These are phyloP conservation scores for Leccinellum luteum DNA, from an alignment of 768 basidiomycete genomes.

Conservation along the genomic window DNA sequence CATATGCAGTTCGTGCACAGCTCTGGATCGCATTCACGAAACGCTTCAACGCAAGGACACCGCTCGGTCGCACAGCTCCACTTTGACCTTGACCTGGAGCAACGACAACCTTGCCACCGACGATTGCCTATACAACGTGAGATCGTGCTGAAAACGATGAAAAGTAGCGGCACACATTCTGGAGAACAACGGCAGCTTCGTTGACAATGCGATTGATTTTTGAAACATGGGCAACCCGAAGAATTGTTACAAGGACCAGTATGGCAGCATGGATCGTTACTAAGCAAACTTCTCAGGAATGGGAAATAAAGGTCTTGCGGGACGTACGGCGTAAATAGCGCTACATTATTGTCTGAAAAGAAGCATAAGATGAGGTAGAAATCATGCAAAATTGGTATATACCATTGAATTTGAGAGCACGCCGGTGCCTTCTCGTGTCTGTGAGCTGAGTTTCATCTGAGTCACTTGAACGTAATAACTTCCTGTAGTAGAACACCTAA, in stretches of 20 bases:
- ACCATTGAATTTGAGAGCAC: conserved; percentile 22
- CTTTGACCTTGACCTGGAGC: conserved; percentile 28
- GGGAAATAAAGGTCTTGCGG: not conserved
- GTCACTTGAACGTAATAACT: conserved; percentile 5
- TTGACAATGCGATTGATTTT: conserved; percentile 52
- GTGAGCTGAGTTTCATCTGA: not conserved
- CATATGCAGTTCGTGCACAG: conserved; percentile 53
- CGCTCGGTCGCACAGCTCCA: conserved; percentile 36
- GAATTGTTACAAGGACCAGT: conserved; percentile 48
- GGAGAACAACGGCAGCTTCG: conserved; percentile 50
- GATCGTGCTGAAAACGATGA: not conserved
- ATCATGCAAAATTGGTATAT: not conserved
- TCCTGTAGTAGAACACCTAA: conserved; percentile 25
- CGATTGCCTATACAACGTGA: conserved; percentile 42
- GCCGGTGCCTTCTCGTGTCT: conserved; percentile 8
- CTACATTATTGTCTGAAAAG: conserved; percentile 15
- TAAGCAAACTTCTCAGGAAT: conserved; percentile 18
- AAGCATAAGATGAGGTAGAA: conserved; percentile 6
- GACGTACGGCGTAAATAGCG: conserved; percentile 27
- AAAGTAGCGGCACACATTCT: conserved; percentile 40
- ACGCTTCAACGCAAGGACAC: conserved; percentile 51
- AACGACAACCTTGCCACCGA: conserved; percentile 58
- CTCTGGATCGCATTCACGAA: conserved; percentile 69
- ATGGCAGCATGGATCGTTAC: conserved; percentile 54
- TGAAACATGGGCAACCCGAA: conserved; percentile 47